Base-by-base conservation (phyloP, 1,284 basidiomycete species). In the Heterobasidion parviporum region DNA sequence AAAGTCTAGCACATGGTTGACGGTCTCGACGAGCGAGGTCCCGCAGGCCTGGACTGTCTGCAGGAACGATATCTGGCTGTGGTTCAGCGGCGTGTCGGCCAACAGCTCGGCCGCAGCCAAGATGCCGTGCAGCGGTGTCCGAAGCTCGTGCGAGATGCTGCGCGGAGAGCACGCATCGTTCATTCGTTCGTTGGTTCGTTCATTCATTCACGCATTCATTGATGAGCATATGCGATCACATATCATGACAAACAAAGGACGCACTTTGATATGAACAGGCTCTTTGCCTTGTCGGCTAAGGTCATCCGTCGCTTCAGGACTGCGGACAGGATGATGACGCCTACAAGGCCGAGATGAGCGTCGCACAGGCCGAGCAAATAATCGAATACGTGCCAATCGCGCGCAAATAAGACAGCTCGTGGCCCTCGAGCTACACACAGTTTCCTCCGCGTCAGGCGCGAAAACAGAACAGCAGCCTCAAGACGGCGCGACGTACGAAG, bases 1-100 rank as follows among this genome's bases (percentile, higher is more conserved):
- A 67, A 96, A 98, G 69, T 98, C 95, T 41, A 98, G 77, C 6
- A 98, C 95, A 65, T 98, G 95, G 67, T 98, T 98, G 57, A 98
- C 94, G 2, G 89, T 91, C 71, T 92, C 89, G 14, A 89, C 87
- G 3, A 92, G 76, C 1, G 89, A 91, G 16, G 85, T 90, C 15
- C 89, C 89, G 63, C 90, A 92, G n/a, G 89, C 89, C 67, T 91
- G 86, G 1, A 92, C 87, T 0, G 92, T 94, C 65, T 92, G 87
- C 55, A 98, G 73, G 72, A 95, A 97, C 0, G 94, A 93, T 3
- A 77, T 71, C 68, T 98, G 95, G 20, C 86, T 86, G 47, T 87
- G 81, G 64, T 87, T 89, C 46, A 98, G 74, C 32, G 80, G 71
- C 15, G 91, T 96, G 58, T 97, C 94, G 36, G 80, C 79, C 6